phyloP scores from a whole-genome alignment of 371 early-diverging fungal genomes.

The Apophysomyces elegans region DNA sequence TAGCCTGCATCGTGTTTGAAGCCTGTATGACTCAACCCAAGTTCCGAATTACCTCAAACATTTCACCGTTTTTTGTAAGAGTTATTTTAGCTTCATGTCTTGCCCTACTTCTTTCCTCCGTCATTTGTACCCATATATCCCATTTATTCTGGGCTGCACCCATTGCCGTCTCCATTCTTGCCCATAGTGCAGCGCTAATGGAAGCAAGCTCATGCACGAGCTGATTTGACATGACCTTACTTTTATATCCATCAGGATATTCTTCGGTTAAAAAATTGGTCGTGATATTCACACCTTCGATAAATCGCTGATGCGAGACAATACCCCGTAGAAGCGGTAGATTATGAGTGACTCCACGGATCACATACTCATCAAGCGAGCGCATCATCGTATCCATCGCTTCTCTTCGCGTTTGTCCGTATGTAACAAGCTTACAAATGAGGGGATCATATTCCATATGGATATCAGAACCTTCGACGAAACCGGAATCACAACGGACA shows the following conservation, averaged over 20 bases:
- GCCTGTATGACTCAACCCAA: neutral
- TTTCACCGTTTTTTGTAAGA: slow-evolving; percentile 19
- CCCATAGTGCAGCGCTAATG: slow-evolving; percentile 69
- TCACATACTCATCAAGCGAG: slow-evolving; percentile 90
- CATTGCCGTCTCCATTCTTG: slow-evolving; percentile 68
- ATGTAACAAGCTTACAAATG: slow-evolving; percentile 88
- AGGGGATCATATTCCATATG: slow-evolving; percentile 86
- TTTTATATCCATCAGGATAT: slow-evolving; percentile 91
- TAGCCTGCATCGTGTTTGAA: neutral
- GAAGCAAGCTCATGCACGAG: slow-evolving; percentile 61
- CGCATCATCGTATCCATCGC: slow-evolving; percentile 79
- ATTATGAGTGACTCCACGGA: slow-evolving; percentile 95
- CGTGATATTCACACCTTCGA: slow-evolving; percentile 71
- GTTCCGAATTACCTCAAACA: slow-evolving; percentile 32
- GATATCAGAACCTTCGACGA: slow-evolving; percentile 81
- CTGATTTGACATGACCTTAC: slow-evolving; percentile 57
- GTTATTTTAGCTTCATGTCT: slow-evolving; percentile 31
- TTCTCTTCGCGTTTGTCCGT: slow-evolving; percentile 79
- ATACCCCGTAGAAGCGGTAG: slow-evolving; percentile 92
- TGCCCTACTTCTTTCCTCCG: slow-evolving; percentile 52
- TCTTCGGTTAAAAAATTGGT: slow-evolving; percentile 92
- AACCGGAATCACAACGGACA: slow-evolving; percentile 49
- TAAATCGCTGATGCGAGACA: slow-evolving; percentile 78
- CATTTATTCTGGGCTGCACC: slow-evolving; percentile 33
- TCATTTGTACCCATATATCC: slow-evolving; percentile 51